Percentiles rank a stretch among this genome's conserved stretches.
phyloP scores from a whole-genome alignment of 345 rosid species.

The Triadica sebifera region DNA sequence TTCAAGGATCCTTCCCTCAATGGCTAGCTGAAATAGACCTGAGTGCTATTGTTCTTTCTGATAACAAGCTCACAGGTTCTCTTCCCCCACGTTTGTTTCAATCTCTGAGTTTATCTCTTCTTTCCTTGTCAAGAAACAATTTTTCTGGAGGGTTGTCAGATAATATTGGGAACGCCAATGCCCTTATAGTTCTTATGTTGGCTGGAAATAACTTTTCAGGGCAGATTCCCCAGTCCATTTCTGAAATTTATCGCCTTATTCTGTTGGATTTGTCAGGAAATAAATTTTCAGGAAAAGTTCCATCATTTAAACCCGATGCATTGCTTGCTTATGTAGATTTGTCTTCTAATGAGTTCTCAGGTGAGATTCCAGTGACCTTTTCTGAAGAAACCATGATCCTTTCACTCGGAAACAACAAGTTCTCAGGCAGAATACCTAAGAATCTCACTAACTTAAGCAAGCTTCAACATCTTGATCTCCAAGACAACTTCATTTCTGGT shows the following conservation, averaged over 20 bases:
- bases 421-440: constrained; percentile 29
- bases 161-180: constrained; percentile 29
- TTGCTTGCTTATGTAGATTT: constrained; percentile 29
- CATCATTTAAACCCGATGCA: constrained; percentile 20
- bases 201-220: constrained; percentile 35
- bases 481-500: constrained; percentile 37
- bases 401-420: constrained; percentile 26
- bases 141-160: constrained; percentile 42
- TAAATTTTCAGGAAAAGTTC: constrained; percentile 30
- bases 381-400: constrained; percentile 24
- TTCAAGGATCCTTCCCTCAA: constrained; percentile 37
- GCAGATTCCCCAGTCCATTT: constrained; percentile 29
- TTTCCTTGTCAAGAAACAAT: constrained; percentile 41
- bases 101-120: constrained; percentile 15
- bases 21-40: constrained; percentile 39
- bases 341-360: constrained; percentile 35
- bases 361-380: constrained; percentile 31
- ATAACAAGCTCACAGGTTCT: constrained; percentile 42
- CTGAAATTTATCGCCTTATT: constrained; percentile 30
- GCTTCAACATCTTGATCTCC: constrained; percentile 34
- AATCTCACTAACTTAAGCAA: constrained; percentile 29
- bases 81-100: constrained; percentile 41
- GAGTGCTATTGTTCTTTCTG: constrained; percentile 32
- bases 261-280: constrained; percentile 33
- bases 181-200: constrained; percentile 27